Percentiles rank a stretch among this genome's conserved stretches.
Conservation (phyloP, 1,284 basidiomycete species). For the Xanthoconium separans region DNA sequence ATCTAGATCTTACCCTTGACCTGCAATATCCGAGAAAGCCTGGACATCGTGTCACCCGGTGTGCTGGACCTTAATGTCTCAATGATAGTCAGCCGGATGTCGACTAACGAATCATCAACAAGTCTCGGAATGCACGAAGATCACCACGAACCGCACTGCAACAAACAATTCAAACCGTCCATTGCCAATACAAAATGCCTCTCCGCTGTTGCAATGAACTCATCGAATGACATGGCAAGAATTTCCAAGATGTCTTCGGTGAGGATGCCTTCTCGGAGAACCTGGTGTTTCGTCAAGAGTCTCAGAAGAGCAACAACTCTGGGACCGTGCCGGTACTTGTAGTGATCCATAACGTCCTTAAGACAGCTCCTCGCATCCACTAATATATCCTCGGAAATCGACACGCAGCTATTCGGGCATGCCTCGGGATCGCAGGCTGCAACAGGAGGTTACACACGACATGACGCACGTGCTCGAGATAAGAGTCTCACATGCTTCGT, state of each 20-base stretch:
- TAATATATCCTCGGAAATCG: neutral
- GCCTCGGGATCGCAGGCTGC: no score
- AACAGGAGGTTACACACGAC: no score
- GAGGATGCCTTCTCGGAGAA: slow-evolving; percentile 17
- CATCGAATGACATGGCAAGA: slow-evolving; percentile 16
- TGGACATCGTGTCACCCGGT: neutral
- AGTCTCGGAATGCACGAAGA: neutral
- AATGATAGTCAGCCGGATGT: slow-evolving; percentile 3
- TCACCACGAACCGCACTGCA: slow-evolving; percentile 19
- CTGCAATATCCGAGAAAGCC: slow-evolving; percentile 17
- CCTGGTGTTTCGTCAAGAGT: slow-evolving; percentile 15
- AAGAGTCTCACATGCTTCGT: no score
- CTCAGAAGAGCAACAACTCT: slow-evolving; percentile 25
- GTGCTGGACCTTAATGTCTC: neutral
- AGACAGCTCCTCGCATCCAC: slow-evolving; percentile 1
- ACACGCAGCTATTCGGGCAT: no score
- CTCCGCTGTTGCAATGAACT: slow-evolving; percentile 1
- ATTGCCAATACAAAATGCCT: slow-evolving; percentile 21
- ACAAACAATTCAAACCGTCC: slow-evolving; percentile 18
- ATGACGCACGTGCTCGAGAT: no score
- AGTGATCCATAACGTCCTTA: no score
- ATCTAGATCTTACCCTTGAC: slow-evolving; percentile 7
- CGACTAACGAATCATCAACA: slow-evolving; percentile 10
- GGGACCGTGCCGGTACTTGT: neutral
- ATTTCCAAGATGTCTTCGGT: slow-evolving; percentile 9